phyloP scores from a whole-genome alignment of 371 early-diverging fungal species.

The Mucor plumbeus region DNA sequence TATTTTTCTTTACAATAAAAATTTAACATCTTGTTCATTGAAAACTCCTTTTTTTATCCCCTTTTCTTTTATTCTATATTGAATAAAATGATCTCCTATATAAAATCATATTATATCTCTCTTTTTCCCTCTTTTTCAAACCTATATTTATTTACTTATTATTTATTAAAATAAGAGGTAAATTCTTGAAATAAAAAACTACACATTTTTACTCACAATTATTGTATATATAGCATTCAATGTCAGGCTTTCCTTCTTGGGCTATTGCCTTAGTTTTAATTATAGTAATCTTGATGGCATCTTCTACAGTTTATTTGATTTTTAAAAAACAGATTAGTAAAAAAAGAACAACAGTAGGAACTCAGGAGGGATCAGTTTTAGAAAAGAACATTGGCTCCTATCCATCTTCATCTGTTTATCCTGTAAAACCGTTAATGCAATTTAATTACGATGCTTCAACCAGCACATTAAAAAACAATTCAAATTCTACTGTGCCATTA shows the following conservation, averaged over 20 bases:
- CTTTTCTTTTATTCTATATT: neutral
- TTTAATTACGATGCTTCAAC: conserved; percentile 7
- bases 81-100: conserved; percentile 8
- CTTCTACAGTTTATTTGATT: conserved; percentile 13
- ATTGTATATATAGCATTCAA: neutral
- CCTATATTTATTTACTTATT: neutral
- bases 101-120: neutral
- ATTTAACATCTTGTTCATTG: neutral
- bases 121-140: neutral
- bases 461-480: neutral
- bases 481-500: conserved; percentile 5
- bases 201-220: neutral
- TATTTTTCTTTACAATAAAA: neutral
- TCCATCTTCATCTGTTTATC: conserved; percentile 11
- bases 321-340: conserved; percentile 15
- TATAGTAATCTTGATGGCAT: conserved; percentile 14
- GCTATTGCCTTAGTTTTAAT: conserved; percentile 28
- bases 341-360: conserved; percentile 16
- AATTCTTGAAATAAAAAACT: neutral
- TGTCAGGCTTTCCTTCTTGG: conserved; percentile 25
- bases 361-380: conserved; percentile 6
- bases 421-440: conserved; percentile 12
- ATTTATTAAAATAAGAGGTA: neutral
- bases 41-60: neutral
- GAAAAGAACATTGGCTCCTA: conserved; percentile 6